Evolutionary conservation across 164 flowering plant species (phyloP).

Genomic region (Houttuynia cordata): DNA sequence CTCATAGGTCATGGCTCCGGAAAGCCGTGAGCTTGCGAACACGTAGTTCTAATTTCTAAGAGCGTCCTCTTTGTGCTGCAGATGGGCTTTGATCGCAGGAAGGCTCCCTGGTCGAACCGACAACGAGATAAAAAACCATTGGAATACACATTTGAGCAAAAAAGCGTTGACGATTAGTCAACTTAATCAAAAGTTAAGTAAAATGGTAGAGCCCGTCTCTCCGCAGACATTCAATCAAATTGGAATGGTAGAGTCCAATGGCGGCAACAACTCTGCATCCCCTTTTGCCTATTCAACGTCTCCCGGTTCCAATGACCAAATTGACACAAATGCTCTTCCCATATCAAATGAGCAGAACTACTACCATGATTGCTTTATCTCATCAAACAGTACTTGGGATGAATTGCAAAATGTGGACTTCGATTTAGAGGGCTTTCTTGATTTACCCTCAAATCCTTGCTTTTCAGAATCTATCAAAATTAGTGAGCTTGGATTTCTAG

Average conservation of each 20-base stretch:
- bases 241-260: neutral
- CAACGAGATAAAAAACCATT: constrained; percentile 15
- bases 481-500: neutral
- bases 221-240: too few relatives aligned
- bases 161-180: constrained; percentile 11
- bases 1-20: too few relatives aligned
- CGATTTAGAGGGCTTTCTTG: constrained; percentile 1
- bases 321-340: neutral
- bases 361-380: neutral
- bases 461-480: constrained; percentile 1
- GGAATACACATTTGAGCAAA: constrained; percentile 23
- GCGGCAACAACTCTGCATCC: neutral
- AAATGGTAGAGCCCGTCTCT: too few relatives aligned
- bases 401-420: neutral
- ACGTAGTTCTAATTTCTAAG: too few relatives aligned
- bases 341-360: neutral
- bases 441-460: neutral
- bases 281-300: neutral
- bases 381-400: too few relatives aligned
- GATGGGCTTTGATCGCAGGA: constrained; percentile 14
- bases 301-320: neutral
- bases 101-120: constrained; percentile 17
- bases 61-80: constrained; percentile 4
- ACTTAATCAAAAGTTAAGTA: constrained; percentile 12
- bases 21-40: too few relatives aligned